These are phyloP conservation scores for Aspergillus indologenus DNA, from an alignment of 495 filamentous ascomycete species.

Conservation along the genomic window DNA sequence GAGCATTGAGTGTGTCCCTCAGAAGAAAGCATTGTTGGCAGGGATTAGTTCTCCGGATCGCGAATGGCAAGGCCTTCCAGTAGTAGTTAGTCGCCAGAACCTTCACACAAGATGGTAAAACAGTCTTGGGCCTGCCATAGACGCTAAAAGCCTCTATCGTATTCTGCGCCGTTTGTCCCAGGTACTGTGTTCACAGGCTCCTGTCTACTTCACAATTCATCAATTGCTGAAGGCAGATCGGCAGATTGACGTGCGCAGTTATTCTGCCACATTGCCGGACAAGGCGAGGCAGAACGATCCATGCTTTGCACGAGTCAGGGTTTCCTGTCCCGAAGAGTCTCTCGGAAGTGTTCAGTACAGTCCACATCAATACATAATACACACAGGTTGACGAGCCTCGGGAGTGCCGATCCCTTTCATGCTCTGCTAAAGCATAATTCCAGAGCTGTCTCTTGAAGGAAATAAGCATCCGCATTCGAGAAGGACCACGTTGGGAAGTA, in stretches of 20 bases:
- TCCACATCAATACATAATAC: too few species aligned
- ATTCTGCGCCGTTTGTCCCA: not conserved
- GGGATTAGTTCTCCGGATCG: not conserved
- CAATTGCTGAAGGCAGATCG: too few species aligned
- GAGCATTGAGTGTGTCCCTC: not conserved
- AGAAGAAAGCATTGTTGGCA: not conserved
- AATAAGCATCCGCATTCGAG: not conserved
- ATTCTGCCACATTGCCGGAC: not conserved
- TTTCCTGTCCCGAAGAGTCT: not conserved
- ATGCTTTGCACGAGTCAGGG: constrained; percentile 6
- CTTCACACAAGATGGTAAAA: not conserved
- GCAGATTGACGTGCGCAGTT: not conserved
- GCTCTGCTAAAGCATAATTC: not conserved
- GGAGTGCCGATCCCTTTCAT: not conserved
- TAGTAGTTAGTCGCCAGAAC: not conserved
- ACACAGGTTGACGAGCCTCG: too few species aligned
- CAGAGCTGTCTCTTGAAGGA: not conserved
- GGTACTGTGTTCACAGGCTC: too few species aligned
- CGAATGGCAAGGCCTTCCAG: too few species aligned
- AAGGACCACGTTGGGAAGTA: not conserved
- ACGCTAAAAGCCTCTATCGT: not conserved
- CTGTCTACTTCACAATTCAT: not conserved
- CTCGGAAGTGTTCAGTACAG: not conserved
- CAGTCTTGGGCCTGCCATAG: not conserved
- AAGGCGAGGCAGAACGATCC: not conserved